A percentile compares a stretch with the other conserved stretches of the same genome.
phyloP scores from a whole-genome alignment of 257 asterid genomes.

The Schizonepeta tenuifolia region DNA sequence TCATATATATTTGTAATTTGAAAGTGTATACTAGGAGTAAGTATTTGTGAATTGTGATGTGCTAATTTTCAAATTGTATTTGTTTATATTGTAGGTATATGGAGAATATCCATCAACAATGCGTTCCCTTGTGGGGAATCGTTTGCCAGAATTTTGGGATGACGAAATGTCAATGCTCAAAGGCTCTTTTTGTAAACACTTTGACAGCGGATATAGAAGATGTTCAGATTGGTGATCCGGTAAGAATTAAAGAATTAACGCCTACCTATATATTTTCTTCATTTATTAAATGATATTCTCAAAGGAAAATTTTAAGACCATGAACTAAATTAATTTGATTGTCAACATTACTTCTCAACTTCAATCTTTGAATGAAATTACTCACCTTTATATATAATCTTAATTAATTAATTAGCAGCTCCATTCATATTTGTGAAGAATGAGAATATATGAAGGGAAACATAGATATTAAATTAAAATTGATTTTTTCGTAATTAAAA shows the following conservation, averaged over 20 bases:
- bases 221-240: constrained; percentile 17
- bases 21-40: too few relatives aligned
- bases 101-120: constrained; percentile 61
- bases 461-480: too few relatives aligned
- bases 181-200: too few relatives aligned
- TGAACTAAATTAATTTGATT: background rate
- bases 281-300: background rate
- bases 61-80: too few relatives aligned
- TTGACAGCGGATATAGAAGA: constrained; percentile 14
- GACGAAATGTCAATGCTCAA: constrained; percentile 38
- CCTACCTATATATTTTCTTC: too few relatives aligned
- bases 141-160: constrained; percentile 54
- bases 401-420: too few relatives aligned
- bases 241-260: background rate
- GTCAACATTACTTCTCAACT: background rate
- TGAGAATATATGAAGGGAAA: background rate
- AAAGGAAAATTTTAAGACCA: too few relatives aligned
- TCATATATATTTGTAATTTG: too few relatives aligned
- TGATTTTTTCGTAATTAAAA: too few relatives aligned
- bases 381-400: background rate
- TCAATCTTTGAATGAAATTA: background rate
- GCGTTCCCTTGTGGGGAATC: constrained; percentile 41
- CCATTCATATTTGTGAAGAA: background rate
- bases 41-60: too few relatives aligned
- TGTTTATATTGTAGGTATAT: constrained; percentile 36